A percentile compares a stretch with the other conserved stretches of the same genome.
phyloP scores from a whole-genome alignment of 2,329 filamentous ascomycete species.

The Paramyrothecium sp. region DNA sequence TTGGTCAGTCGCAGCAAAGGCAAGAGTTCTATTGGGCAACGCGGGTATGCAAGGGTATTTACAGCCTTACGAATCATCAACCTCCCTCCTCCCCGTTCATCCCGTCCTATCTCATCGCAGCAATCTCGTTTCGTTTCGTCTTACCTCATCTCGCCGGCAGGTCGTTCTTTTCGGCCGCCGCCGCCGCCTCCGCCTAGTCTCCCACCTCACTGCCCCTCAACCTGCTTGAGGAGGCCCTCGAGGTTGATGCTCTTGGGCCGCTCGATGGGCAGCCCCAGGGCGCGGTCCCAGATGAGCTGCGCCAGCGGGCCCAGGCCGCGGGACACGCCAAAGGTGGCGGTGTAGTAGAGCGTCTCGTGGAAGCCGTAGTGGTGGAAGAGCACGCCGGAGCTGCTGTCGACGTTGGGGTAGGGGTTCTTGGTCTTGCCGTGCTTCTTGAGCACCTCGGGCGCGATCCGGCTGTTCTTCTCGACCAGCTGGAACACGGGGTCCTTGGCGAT shows the following conservation, averaged over 20 bases:
- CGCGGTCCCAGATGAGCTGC: slow-evolving; percentile 94
- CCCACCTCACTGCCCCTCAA: slow-evolving; percentile 44
- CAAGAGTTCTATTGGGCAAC: not conserved
- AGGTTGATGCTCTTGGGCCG: slow-evolving; percentile 97
- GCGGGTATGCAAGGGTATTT: not conserved
- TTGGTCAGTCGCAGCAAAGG: not conserved
- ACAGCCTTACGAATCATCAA: not conserved
- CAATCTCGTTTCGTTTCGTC: too few species aligned
- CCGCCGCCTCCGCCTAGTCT: not conserved
- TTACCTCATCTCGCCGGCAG: too few species aligned
- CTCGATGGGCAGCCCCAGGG: slow-evolving; percentile 92
- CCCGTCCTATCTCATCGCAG: too few species aligned
- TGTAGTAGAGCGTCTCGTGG: slow-evolving; percentile 95
- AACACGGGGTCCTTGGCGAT: slow-evolving; percentile 88
- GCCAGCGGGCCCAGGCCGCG: slow-evolving; percentile 81
- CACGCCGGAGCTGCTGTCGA: slow-evolving; percentile 89
- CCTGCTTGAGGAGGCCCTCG: slow-evolving; percentile 74
- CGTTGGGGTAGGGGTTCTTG: slow-evolving; percentile 97
- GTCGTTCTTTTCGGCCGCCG: too few species aligned
- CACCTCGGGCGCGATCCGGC: slow-evolving; percentile 84
- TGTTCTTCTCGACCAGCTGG: slow-evolving; percentile 91
- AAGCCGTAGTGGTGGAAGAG: slow-evolving; percentile 98
- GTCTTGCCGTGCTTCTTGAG: slow-evolving; percentile 96
- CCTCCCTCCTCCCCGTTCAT: too few species aligned
- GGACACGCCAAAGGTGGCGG: slow-evolving; percentile 68